Base-by-base conservation (phyloP, 169 alveolate species). In the Ichthyophthirius multifiliis region DNA sequence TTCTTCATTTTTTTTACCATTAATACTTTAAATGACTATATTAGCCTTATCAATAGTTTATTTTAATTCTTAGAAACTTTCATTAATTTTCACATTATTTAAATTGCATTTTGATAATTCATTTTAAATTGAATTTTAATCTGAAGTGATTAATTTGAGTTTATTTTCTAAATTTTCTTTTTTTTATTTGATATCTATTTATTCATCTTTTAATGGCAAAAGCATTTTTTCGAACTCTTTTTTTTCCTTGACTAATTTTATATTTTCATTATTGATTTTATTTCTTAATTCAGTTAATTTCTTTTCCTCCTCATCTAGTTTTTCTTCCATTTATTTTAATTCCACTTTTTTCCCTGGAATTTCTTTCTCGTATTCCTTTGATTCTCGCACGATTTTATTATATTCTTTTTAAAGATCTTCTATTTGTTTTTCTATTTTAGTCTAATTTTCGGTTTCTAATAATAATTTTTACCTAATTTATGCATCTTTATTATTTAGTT, bases 71-170 rank as follows among this genome's bases (percentile, higher is more conserved):
- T 65, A 55, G 81, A 86, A 44, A 74, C 47, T 65, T 83, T 83
- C 39, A 71, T 75, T 82, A 82, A 65, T 87, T 79, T 87, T 55
- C 81, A 55, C 23, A 67, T 39, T 12, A 79, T 75, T 82, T 88
- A 80, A 5, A 83, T 39, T 34, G 84, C 47, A 3, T 55, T 75
- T 15, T 84, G 48, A 48, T 81, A 82, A 85, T 27, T 85, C 87
- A 45, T 74, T 65, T 1, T 84, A 75, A 15, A 85, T 48, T 47
- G 80, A 74, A 2, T 82, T 84, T 27, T 65, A 64, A 75, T 87
- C 82, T 80, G 43, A 12, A 12, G 48, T 23, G 27, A 64, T 45
- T 12, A 35, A 30, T 4, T 43, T 65, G 3, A 44, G 20, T n/a
- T 73, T 39, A 39, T 43, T 67, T 45, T 80, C 47, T 67, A 46